phyloP scores from a whole-genome alignment of 2,329 filamentous ascomycete species.

The Ilyonectria robusta region DNA sequence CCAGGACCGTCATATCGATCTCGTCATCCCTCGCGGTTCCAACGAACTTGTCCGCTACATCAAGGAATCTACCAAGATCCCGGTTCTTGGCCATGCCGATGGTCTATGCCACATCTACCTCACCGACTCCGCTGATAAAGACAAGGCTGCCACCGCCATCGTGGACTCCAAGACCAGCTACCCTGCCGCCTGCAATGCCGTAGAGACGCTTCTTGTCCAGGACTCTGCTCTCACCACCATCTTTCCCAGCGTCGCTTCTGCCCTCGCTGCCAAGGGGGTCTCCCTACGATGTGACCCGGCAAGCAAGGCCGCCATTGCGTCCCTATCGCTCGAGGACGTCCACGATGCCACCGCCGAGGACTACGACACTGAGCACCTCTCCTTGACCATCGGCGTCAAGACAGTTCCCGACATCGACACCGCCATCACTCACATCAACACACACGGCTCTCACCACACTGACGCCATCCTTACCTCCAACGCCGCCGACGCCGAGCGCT shows the following conservation, averaged over 20 bases:
- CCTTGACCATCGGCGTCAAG: slow-evolving; percentile 87
- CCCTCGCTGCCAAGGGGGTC: slow-evolving; percentile 83
- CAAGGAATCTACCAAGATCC: slow-evolving; percentile 92
- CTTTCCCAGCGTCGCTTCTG: slow-evolving; percentile 80
- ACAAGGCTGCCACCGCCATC: slow-evolving; percentile 81
- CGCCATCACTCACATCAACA: slow-evolving; percentile 91
- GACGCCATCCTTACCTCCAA: slow-evolving; percentile 88
- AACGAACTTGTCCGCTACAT: slow-evolving; percentile 93
- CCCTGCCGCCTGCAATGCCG: slow-evolving; percentile 92
- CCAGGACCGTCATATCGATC: slow-evolving; percentile 89
- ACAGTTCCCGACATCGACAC: slow-evolving; percentile 77
- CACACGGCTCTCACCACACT: slow-evolving; percentile 93
- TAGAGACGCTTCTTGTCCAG: slow-evolving; percentile 93
- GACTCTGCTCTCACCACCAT: slow-evolving; percentile 75
- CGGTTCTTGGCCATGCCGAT: slow-evolving; percentile 95
- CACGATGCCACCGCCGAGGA: slow-evolving; percentile 78
- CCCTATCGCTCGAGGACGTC: slow-evolving; percentile 63
- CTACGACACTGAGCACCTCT: slow-evolving; percentile 91
- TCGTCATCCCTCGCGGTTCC: slow-evolving; percentile 92
- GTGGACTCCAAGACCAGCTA: slow-evolving; percentile 96
- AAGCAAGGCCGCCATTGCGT: slow-evolving; percentile 75
- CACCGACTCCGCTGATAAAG: slow-evolving; percentile 80
- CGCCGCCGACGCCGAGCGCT: slow-evolving; percentile 78
- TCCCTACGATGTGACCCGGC: slow-evolving; percentile 82
- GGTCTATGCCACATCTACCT: slow-evolving; percentile 92